Base-by-base conservation (phyloP, 108 stramenopile genomes). In the Pseudonitzschia delicatissima region DNA sequence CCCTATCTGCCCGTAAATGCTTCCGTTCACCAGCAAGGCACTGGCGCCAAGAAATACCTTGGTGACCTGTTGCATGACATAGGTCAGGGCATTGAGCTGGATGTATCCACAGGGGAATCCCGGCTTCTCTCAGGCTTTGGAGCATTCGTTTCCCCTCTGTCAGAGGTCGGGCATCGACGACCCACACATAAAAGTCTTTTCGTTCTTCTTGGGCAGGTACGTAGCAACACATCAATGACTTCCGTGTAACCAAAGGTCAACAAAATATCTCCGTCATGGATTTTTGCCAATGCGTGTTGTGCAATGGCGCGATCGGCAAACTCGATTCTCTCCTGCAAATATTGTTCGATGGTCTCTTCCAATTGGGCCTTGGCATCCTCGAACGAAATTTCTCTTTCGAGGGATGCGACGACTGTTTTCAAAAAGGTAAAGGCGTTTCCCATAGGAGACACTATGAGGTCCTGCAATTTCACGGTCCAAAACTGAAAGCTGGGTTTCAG, bases 1-100 rank as follows among this genome's bases (percentile, higher is more conserved):
- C 23, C 99, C 99, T 5, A 94, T 95, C 25, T 91, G 80, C 4
- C 93, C 86, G 25, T 96, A 73, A 8, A 96, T 90, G 57, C 93
- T 77, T 23, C 99, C 99, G 69, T 99, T 97, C 55, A 90, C 91
- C 85, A 98, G 82, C 68, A 99, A 71, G 6, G 97, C 98, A 49
- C 90, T 86, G 4, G 96, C 97, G n/a, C 99, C 99, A 66, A 98
- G 68, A 60, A 98, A 85, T 1, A 99, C 98, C 76, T 97, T 97
- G 60, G 94, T 96, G 32, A 98, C 98, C 59, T 85, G 80, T 68
- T 85, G 84, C 95, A 98, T 94, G 44, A 96, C 90, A 76, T 96
- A 98, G 8, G 95, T 85, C 55, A 96, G 50, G 1, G 94, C 93
- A 67, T 96, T 87, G 32, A 98, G 64, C 7, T 86, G 69, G 31